Evolutionary conservation across 2,329 filamentous ascomycete genomes (phyloP), one percentile per base, ranked within the genome.

Genomic region (Dothideomycetidae sp.): DNA sequence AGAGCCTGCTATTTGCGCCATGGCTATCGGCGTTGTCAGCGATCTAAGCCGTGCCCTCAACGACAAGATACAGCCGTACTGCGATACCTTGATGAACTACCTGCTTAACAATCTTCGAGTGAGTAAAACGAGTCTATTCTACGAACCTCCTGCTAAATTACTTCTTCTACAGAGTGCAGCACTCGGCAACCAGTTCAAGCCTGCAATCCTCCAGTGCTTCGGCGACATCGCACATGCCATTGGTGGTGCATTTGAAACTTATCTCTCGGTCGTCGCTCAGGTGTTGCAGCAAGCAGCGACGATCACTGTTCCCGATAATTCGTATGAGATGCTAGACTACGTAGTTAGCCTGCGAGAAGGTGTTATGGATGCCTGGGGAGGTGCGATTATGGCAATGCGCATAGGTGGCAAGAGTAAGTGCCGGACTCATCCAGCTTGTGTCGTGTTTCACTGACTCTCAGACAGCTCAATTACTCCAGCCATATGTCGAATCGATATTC

Each of bases 351-450:
- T 98, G 33, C 79, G 90, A 37, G 92, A 98, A 57, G 90, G 88
- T 49, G 96, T 98, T 48, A 93, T 96, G 79, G 90, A 98, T 68
- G 90, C 90, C 21, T 98, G 92, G 86, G 85, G 86, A 52, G 90
- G 90, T 48, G 90, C 93, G 48, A 85, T 98, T 54, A 77, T 88
- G 57, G 85, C 90, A 37, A 85, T 96, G 79, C 93, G 90, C 67
- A 63, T 70, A 36, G 82, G 78, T 53, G 67, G 66, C 53, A 88
- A 88, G 67, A 59, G 75, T 63, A 11, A 18, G 28, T 26, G 14
- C 13, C 28, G 14, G 10, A 11, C 10, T 15, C n/a, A n/a, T n/a
- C n/a, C n/a, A n/a, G n/a, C n/a, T n/a, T n/a, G n/a, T n/a, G n/a
- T n/a, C n/a, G n/a, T 5, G 9, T 10, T 13, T 37, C 47, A 36